A percentile compares a stretch with the other conserved stretches of the same genome.
Evolutionary conservation across 2,329 filamentous ascomycete species (phyloP).

Genomic region (Monilinia vaccinii-corymbosi): DNA sequence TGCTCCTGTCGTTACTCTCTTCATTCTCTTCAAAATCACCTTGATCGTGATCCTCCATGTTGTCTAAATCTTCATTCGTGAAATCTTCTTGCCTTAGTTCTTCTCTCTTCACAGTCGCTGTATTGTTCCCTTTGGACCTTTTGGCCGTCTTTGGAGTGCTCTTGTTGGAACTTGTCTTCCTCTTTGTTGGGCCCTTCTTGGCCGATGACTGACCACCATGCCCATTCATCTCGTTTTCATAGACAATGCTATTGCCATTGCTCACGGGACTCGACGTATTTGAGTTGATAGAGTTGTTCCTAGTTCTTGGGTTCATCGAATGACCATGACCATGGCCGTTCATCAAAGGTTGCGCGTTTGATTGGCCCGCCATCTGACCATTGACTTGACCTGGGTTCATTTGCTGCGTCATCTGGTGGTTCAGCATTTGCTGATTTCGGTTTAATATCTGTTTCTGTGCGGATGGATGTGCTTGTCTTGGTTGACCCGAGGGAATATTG

Average conservation of each 20-base stretch:
- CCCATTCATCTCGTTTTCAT: background rate
- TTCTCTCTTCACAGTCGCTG: background rate
- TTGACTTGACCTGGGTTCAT: background rate
- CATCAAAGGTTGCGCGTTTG: background rate
- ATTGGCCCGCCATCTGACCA: background rate
- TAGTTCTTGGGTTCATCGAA: background rate
- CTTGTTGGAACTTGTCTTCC: background rate
- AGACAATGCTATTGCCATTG: background rate
- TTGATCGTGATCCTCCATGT: conserved; percentile 24
- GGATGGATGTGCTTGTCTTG: background rate
- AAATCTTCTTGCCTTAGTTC: background rate
- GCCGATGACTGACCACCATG: background rate
- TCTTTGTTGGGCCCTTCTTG: background rate
- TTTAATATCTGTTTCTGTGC: conserved; percentile 33
- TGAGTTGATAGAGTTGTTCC: background rate
- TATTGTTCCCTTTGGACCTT: background rate
- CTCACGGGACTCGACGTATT: background rate
- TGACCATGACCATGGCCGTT: background rate
- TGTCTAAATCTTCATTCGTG: background rate
- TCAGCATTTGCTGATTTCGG: conserved; percentile 33
- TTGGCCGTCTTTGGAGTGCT: background rate
- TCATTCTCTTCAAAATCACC: conserved; percentile 43
- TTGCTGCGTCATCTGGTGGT: background rate
- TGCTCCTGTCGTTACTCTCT: conserved; percentile 50
- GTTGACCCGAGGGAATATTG: conserved; percentile 16